A percentile compares a stretch with the other conserved stretches of the same genome.
Evolutionary conservation across 2,329 filamentous ascomycete species (phyloP).

Genomic region (Mariannaea elegans): DNA sequence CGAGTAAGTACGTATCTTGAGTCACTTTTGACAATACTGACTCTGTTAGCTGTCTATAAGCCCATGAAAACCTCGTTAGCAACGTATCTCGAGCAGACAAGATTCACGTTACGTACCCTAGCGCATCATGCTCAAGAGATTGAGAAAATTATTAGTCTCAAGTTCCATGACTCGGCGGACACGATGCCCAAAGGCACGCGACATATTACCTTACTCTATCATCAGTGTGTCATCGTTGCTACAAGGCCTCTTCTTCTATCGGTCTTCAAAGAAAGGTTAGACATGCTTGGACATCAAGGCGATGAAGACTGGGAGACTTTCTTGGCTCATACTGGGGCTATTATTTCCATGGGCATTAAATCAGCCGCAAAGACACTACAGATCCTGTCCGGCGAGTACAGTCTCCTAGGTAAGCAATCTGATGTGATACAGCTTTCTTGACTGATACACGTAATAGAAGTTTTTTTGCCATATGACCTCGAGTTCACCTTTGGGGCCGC

Average conservation of each 20-base stretch:
- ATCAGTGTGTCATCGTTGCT: constrained; percentile 52
- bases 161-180: constrained; percentile 45
- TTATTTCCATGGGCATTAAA: constrained; percentile 52
- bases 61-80: constrained; percentile 44
- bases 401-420: constrained; percentile 48
- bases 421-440: too few relatives aligned
- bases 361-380: constrained; percentile 51
- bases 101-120: constrained; percentile 47
- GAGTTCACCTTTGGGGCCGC: constrained; percentile 49
- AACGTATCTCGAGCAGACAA: constrained; percentile 47
- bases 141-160: constrained; percentile 45
- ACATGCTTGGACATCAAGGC: constrained; percentile 34
- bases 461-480: constrained; percentile 49
- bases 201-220: constrained; percentile 49
- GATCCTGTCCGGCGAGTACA: constrained; percentile 47
- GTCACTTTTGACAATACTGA: background rate
- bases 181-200: constrained; percentile 49
- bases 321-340: constrained; percentile 43
- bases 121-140: constrained; percentile 50
- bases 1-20: constrained; percentile 39
- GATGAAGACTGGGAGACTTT: constrained; percentile 45
- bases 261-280: constrained; percentile 47
- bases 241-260: constrained; percentile 50
- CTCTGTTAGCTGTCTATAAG: constrained; percentile 41
- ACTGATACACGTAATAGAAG: constrained; percentile 39